Percentiles rank a stretch among this genome's conserved stretches.
phyloP scores from a whole-genome alignment of 108 stramenopile genomes.

The Aureococcus anophagefferens region DNA sequence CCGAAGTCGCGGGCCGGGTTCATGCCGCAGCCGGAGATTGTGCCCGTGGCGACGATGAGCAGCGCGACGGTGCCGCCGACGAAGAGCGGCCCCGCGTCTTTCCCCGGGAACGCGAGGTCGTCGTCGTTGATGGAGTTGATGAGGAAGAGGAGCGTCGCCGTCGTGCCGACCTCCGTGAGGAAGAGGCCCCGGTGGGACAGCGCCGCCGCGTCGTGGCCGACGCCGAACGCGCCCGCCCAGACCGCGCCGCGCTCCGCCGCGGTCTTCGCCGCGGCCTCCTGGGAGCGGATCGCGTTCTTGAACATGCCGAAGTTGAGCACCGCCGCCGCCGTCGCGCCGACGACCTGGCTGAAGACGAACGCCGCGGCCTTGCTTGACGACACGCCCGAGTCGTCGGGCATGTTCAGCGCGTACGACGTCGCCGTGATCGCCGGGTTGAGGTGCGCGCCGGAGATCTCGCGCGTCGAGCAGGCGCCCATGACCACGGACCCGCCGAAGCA shows the following conservation, averaged over 20 bases:
- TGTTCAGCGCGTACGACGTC: background rate
- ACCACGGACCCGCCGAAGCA: slow-evolving; percentile 4
- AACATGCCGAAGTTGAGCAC: too few species aligned
- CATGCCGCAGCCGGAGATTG: background rate
- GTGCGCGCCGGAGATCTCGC: slow-evolving; percentile 6
- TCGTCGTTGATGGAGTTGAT: background rate
- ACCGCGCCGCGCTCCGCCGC: too few species aligned
- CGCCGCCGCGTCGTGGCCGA: background rate
- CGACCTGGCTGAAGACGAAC: too few species aligned
- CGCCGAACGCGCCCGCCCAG: too few species aligned
- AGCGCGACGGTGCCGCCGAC: background rate
- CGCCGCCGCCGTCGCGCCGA: too few species aligned
- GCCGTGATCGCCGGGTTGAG: slow-evolving; percentile 4
- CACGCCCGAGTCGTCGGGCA: background rate
- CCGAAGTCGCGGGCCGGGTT: background rate
- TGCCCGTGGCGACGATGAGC: background rate
- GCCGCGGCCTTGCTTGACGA: too few species aligned
- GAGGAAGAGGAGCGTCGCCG: background rate
- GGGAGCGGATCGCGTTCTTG: too few species aligned
- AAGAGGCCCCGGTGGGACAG: background rate
- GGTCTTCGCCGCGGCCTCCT: too few species aligned
- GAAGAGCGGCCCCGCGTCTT: background rate
- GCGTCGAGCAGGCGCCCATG: slow-evolving; percentile 1
- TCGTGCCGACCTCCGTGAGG: background rate
- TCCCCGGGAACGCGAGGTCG: background rate